These are phyloP conservation scores for Floccularia luteovirens DNA, from an alignment of 768 basidiomycete genomes.

Conservation along the genomic window DNA sequence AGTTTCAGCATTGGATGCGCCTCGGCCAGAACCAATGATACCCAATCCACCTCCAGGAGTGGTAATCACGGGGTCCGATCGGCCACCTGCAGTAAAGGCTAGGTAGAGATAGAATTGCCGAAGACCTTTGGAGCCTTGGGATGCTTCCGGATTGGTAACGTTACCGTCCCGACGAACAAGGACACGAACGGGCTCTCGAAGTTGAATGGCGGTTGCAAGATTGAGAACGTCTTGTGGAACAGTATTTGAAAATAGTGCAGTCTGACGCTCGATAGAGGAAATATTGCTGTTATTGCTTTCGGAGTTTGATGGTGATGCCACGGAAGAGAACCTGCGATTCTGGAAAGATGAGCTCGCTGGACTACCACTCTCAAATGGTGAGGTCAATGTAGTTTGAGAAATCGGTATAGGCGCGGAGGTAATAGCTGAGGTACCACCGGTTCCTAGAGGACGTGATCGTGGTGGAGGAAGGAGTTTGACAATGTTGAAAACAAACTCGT, in stretches of 20 bases:
- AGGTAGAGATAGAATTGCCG: constrained; percentile 97
- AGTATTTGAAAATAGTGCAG: constrained; percentile 95
- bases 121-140: constrained; percentile 71
- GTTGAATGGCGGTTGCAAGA: constrained; percentile 86
- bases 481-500: constrained; percentile 91
- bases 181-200: constrained; percentile 96
- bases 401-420: too few relatives aligned
- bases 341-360: constrained; percentile 21
- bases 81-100: constrained; percentile 84
- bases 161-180: constrained; percentile 90
- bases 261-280: constrained; percentile 78
- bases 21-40: constrained; percentile 90
- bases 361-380: constrained; percentile 37
- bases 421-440: constrained; percentile 30
- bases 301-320: constrained; percentile 41
- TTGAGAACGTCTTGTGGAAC: constrained; percentile 97
- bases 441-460: constrained; percentile 54
- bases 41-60: constrained; percentile 58
- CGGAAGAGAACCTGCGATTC: constrained; percentile 53
- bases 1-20: constrained; percentile 73
- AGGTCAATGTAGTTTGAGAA: constrained; percentile 35
- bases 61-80: constrained; percentile 43
- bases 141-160: constrained; percentile 58
- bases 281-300: constrained; percentile 11
- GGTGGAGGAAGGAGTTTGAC: constrained; percentile 90